These are phyloP conservation scores for Nitzschia palea DNA, from an alignment of 108 stramenopile genomes.

Conservation along the genomic window DNA sequence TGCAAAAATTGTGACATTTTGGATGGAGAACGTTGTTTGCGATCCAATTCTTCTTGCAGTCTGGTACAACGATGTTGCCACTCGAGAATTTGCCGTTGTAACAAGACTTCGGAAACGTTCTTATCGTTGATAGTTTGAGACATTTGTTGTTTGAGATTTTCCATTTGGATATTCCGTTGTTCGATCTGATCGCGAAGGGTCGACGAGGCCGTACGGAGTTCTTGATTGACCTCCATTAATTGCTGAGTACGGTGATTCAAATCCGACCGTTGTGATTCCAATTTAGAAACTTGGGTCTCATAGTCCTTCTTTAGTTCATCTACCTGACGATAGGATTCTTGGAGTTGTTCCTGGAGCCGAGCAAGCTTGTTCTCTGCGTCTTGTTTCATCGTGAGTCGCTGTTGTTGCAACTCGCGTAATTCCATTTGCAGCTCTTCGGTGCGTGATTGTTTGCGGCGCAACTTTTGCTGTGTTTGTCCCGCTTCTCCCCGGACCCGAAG, in stretches of 20 bases:
- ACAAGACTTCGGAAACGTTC: background rate
- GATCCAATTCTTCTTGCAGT: background rate
- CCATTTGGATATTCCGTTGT: background rate
- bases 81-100: constrained; percentile 11
- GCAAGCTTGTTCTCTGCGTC: too few relatives aligned
- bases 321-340: background rate
- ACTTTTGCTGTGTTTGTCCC: too few relatives aligned
- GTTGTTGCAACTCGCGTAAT: too few relatives aligned
- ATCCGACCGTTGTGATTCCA: background rate
- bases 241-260: background rate
- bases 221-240: background rate
- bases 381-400: too few relatives aligned
- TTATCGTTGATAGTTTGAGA: background rate
- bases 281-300: background rate
- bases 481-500: too few relatives aligned
- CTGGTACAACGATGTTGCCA: background rate
- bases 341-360: too few relatives aligned
- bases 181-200: background rate
- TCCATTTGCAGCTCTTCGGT: too few relatives aligned
- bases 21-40: background rate
- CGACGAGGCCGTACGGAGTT: background rate
- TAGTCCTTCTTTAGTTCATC: background rate
- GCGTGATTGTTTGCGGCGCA: too few relatives aligned
- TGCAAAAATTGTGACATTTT: background rate
- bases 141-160: background rate